Conservation (phyloP, 441 rosid species). For the Corymbia calophylla region DNA sequence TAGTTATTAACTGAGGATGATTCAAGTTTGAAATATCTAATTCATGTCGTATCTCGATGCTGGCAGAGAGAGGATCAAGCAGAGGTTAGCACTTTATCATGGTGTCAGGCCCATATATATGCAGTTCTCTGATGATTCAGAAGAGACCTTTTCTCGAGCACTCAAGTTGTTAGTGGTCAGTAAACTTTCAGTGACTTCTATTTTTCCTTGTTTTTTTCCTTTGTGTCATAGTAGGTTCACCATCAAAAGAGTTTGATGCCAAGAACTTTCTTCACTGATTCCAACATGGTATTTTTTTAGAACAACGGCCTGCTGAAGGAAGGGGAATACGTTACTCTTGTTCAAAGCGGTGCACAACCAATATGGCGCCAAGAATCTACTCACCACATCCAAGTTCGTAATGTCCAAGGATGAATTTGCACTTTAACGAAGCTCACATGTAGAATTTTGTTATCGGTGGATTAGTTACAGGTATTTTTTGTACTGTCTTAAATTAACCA, state of each 20-base stretch:
- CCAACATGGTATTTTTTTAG: conserved; percentile 20
- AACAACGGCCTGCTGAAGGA: conserved; percentile 51
- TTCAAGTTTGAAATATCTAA: background rate
- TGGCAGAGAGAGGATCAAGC: conserved; percentile 78
- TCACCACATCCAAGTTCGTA: conserved; percentile 91
- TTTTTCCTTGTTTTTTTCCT: background rate
- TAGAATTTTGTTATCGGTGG: background rate
- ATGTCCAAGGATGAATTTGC: conserved; percentile 47
- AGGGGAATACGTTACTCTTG: conserved; percentile 74
- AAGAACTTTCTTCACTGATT: background rate
- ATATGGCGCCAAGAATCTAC: conserved; percentile 92
- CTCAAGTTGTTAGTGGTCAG: conserved; percentile 54
- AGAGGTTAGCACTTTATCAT: conserved; percentile 77
- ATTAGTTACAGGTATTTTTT: background rate
- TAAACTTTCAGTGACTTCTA: background rate
- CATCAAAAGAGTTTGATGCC: background rate
- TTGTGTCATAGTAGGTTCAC: background rate
- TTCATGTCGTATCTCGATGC: background rate
- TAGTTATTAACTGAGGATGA: background rate
- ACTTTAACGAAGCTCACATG: background rate
- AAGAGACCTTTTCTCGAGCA: conserved; percentile 85
- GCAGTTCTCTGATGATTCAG: conserved; percentile 82
- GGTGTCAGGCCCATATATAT: conserved; percentile 83
- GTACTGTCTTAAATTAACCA: background rate
- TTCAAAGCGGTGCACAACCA: conserved; percentile 90